Evolutionary conservation across 257 asterid genomes (phyloP), one percentile per base, ranked within the genome.

Genomic region (Capsicum pubescens): DNA sequence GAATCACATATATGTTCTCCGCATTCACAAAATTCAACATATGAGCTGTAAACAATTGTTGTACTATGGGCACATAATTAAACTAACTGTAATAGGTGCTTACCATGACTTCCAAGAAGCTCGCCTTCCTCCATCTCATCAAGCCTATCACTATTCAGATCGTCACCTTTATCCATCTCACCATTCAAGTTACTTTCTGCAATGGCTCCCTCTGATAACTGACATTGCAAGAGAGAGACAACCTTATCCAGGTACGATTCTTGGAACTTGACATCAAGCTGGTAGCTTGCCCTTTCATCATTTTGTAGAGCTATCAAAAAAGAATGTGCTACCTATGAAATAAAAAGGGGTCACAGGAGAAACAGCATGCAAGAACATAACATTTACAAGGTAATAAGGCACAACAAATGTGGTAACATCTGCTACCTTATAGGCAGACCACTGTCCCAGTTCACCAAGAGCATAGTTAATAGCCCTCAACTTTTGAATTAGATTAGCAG

Each of bases 71-170:
- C 19, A 74, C 42, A 74, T 21, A 8, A 74, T 21, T 74, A 74
- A 74, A 50, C 60, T 15, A 42, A 81, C 54, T 67, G 21, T 35
- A 82, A 44, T 35, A 86, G 76, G 67, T 54, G 76, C 93, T 89
- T 84, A 97, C 99, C 95, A 71, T 91, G 91, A 86, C 95, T 92
- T 86, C 86, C 90, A 44, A 95, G 87, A 87, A 97, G 99, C 87
- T 97, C 99, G 60, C 99, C 99, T 86, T 97, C 99, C 90, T 97
- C 99, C 83, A 93, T 93, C 84, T 97, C 99, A 35, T 92, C 97
- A 82, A 86, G 57, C 83, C 59, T 89, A 88, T 83, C 87, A 77
- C 68, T 91, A 69, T 86, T 89, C 74, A 68, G 84, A 85, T 85
- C 87, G 70, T 15, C 71, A 88, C 81, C 74, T 82, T 64, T 83